Conservation (phyloP, 345 rosid species). For the Salix arbutifolia region DNA sequence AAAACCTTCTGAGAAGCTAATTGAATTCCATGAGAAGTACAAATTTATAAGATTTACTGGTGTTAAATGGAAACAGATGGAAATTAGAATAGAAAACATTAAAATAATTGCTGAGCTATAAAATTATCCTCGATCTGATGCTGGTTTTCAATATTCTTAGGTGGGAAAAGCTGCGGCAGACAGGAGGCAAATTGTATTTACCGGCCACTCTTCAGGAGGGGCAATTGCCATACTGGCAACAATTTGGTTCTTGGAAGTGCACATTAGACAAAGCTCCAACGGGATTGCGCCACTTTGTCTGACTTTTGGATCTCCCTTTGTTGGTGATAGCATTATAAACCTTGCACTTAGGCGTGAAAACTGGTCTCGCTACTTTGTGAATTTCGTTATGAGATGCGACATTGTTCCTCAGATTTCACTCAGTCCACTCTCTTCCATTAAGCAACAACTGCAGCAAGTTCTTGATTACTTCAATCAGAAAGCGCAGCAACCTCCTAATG, state of each 20-base stretch:
- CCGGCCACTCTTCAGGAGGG: constrained; percentile 86
- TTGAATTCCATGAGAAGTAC: not conserved
- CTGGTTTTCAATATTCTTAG: constrained; percentile 32
- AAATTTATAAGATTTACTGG: not conserved
- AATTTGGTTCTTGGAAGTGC: constrained; percentile 54
- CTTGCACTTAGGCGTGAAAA: constrained; percentile 66
- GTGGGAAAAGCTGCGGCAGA: constrained; percentile 35
- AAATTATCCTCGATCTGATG: not conserved
- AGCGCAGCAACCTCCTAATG: constrained; percentile 6
- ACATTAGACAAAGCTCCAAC: constrained; percentile 1
- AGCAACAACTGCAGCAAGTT: constrained; percentile 23
- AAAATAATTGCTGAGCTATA: not conserved
- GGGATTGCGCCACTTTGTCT: constrained; percentile 40
- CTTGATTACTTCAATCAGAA: constrained; percentile 28
- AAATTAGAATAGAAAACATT: not conserved
- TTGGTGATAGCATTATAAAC: constrained; percentile 53
- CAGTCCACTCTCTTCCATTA: constrained; percentile 43
- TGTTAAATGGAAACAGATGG: not conserved
- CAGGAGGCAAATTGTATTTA: constrained; percentile 51
- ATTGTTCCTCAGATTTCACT: constrained; percentile 66
- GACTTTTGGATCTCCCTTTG: constrained; percentile 84
- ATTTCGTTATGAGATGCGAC: constrained; percentile 62
- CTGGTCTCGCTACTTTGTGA: constrained; percentile 58
- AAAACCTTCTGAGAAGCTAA: not conserved
- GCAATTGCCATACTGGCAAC: constrained; percentile 65